A percentile compares a stretch with the other conserved stretches of the same genome.
These are phyloP conservation scores for Crithidia mellificae DNA, from an alignment of 208 protist genomes.

Conservation along the genomic window DNA sequence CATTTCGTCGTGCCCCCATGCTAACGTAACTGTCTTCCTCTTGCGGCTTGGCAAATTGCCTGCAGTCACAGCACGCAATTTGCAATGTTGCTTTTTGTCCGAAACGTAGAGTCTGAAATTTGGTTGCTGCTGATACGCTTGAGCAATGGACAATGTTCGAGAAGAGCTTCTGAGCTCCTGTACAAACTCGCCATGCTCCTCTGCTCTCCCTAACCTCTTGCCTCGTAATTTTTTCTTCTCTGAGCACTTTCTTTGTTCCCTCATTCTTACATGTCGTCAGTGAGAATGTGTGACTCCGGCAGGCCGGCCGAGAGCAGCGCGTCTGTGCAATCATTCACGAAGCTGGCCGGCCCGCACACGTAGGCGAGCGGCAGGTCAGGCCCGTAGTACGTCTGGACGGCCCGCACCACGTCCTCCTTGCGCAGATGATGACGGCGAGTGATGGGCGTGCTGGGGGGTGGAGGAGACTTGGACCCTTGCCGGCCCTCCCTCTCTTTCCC, in stretches of 20 bases:
- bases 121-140: too few species aligned
- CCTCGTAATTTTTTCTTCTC: too few species aligned
- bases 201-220: too few species aligned
- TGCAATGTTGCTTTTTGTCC: too few species aligned
- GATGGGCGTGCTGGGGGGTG: conserved; percentile 10
- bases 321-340: conserved; percentile 46
- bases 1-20: too few species aligned
- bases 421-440: conserved; percentile 40
- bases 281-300: conserved; percentile 60
- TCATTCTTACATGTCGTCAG: conserved; percentile 40
- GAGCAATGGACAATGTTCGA: too few species aligned
- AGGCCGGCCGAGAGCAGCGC: conserved; percentile 57
- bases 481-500: not conserved
- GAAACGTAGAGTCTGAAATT: too few species aligned
- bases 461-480: not conserved
- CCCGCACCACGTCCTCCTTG: conserved; percentile 38
- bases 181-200: too few species aligned
- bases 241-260: not conserved
- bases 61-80: too few species aligned
- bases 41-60: too few species aligned
- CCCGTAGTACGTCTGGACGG: conserved; percentile 43
- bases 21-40: too few species aligned
- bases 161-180: too few species aligned
- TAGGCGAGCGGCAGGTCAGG: conserved; percentile 51
- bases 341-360: conserved; percentile 66